phyloP scores from a whole-genome alignment of 306 rosid genomes.

The Abrus precatorius region DNA sequence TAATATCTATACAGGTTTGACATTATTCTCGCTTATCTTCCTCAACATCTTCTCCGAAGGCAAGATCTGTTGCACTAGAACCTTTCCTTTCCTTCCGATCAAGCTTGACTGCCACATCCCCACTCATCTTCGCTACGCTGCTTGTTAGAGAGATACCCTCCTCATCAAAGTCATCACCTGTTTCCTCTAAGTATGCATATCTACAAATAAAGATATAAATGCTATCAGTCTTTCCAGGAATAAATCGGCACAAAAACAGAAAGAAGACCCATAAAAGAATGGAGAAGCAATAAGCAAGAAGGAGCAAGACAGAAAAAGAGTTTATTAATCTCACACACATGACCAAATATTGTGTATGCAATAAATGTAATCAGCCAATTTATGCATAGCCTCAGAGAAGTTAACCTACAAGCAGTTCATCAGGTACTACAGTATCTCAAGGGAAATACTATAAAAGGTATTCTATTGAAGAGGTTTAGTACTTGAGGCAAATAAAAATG shows the following conservation, averaged over 20 bases:
- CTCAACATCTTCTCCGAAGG: conserved; percentile 76
- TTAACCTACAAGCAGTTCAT: too few relatives aligned
- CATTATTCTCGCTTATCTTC: conserved; percentile 90
- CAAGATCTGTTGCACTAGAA: conserved; percentile 56
- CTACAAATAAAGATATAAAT: conserved; percentile 51
- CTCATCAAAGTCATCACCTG: conserved; percentile 86
- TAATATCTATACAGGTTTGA: conserved; percentile 39
- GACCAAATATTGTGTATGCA: too few relatives aligned
- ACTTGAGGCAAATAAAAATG: too few relatives aligned
- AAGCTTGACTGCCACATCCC: conserved; percentile 60
- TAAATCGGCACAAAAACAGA: background rate
- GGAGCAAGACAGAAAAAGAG: background rate
- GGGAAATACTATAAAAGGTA: too few relatives aligned
- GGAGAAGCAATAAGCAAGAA: background rate
- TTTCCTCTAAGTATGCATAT: conserved; percentile 86
- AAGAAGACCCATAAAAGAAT: background rate
- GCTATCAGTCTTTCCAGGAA: conserved; percentile 12
- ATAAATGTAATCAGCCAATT: too few relatives aligned
- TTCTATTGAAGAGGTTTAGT: too few relatives aligned
- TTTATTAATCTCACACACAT: too few relatives aligned
- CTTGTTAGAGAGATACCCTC: conserved; percentile 89
- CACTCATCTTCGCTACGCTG: conserved; percentile 59
- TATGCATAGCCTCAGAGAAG: too few relatives aligned
- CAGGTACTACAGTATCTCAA: too few relatives aligned
- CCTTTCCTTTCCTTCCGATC: conserved; percentile 66